Evolutionary conservation across 441 rosid species (phyloP).

Genomic region (Arabidopsis lyrata): DNA sequence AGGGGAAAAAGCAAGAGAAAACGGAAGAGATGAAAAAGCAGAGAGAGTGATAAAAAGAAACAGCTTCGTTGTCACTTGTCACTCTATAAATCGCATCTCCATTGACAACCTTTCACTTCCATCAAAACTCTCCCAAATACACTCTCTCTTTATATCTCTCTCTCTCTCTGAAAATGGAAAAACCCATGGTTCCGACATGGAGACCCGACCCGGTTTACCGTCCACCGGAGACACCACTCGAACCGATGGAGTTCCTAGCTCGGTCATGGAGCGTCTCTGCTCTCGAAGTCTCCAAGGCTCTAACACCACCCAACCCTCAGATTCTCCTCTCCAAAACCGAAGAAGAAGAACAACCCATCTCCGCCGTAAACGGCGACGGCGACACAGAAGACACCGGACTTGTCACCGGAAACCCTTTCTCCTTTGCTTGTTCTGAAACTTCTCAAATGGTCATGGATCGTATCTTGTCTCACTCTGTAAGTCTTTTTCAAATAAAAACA

Average conservation of each 20-base stretch:
- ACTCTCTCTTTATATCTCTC: background rate
- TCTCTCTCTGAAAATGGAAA: constrained; percentile 48
- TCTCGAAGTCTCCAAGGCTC: constrained; percentile 77
- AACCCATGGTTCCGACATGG: constrained; percentile 59
- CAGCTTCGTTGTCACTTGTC: constrained; percentile 43
- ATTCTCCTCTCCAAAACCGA: constrained; percentile 53
- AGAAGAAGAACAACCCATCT: constrained; percentile 75
- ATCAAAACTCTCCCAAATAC: constrained; percentile 7
- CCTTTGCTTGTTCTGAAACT: constrained; percentile 89
- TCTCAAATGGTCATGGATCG: constrained; percentile 97
- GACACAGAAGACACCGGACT: constrained; percentile 63
- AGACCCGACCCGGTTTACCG: constrained; percentile 67
- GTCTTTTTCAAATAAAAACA: constrained; percentile 42
- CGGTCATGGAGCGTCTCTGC: constrained; percentile 97
- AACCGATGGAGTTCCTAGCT: constrained; percentile 94
- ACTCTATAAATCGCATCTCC: constrained; percentile 40
- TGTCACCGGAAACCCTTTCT: constrained; percentile 87
- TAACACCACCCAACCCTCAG: constrained; percentile 55
- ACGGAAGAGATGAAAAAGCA: constrained; percentile 41
- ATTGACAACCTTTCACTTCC: constrained; percentile 38
- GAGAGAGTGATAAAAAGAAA: constrained; percentile 24
- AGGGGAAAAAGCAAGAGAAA: constrained; percentile 15
- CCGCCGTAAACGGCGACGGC: constrained; percentile 52
- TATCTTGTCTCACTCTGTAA: constrained; percentile 96
- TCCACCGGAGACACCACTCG: constrained; percentile 88